A percentile compares a stretch with the other conserved stretches of the same genome.
Conservation (phyloP, 495 filamentous ascomycete genomes). For the Talaromyces ruber region DNA sequence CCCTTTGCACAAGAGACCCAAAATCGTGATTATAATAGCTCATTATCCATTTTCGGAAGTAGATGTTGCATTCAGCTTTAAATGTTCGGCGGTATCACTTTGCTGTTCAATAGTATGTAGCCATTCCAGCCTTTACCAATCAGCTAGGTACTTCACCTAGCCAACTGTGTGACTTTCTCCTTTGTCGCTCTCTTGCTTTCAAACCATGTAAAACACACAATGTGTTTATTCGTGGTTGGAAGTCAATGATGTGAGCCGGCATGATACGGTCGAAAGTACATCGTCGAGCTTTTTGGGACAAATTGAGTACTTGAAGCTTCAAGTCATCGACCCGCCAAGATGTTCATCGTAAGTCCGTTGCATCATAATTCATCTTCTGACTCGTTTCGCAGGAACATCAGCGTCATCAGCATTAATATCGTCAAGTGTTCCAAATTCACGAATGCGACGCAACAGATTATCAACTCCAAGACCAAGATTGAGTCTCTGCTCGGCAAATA, state of each 20-base stretch:
- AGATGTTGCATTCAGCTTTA: not conserved
- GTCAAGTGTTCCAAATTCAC: conserved; percentile 17
- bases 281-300: not conserved
- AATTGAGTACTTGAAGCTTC: not conserved
- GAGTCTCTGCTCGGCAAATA: conserved; percentile 39
- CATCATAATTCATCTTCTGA: not conserved
- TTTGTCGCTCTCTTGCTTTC: not conserved
- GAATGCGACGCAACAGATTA: conserved; percentile 27
- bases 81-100: not conserved
- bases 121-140: not conserved
- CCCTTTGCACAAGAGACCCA: not conserved
- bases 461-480: conserved; percentile 29
- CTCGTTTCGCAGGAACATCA: conserved; percentile 2
- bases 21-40: not conserved
- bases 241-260: not conserved
- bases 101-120: not conserved
- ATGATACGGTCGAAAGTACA: not conserved
- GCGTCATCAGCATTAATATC: conserved; percentile 3
- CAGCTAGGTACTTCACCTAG: not conserved
- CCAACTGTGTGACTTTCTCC: not conserved
- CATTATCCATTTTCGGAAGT: not conserved
- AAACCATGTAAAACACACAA: not conserved
- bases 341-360: not conserved
- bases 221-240: not conserved
- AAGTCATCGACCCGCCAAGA: not conserved